These are phyloP conservation scores for Calonectria henricotiae DNA, from an alignment of 2,329 filamentous ascomycete genomes.

Conservation along the genomic window DNA sequence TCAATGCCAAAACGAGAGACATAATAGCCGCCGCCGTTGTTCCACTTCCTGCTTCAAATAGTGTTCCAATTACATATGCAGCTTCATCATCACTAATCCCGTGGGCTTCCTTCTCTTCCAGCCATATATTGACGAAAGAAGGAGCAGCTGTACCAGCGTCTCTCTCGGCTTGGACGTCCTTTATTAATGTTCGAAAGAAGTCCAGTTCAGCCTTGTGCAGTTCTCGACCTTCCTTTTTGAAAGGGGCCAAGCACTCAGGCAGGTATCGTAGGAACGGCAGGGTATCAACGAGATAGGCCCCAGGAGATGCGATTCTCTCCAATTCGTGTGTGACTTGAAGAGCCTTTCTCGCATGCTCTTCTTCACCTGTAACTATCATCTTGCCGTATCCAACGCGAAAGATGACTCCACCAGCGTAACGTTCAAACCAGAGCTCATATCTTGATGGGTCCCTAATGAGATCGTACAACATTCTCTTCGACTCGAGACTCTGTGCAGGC, in stretches of 20 bases:
- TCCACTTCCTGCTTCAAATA: not conserved
- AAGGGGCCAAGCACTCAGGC: not conserved
- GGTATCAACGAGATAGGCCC: not conserved
- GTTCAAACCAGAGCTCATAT: not conserved
- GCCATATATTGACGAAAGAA: not conserved
- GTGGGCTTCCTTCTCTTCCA: not conserved
- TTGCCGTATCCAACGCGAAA: not conserved
- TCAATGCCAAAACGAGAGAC: not conserved
- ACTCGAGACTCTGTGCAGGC: not conserved
- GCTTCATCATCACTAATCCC: not conserved
- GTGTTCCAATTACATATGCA: not conserved
- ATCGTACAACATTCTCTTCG: not conserved
- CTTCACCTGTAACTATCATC: not conserved
- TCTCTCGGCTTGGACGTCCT: not conserved
- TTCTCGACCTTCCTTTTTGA: not conserved
- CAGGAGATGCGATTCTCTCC: not conserved
- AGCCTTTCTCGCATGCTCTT: not conserved
- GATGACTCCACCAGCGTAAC: not conserved
- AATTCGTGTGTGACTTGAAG: not conserved
- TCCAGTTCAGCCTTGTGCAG: not conserved
- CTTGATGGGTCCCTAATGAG: not conserved
- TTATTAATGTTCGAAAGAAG: not conserved
- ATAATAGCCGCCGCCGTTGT: not conserved
- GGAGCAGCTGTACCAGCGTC: not conserved
- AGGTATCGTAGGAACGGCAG: not conserved